Conservation (phyloP, 2,329 filamentous ascomycete genomes). For the Cyclaneusma minus region DNA sequence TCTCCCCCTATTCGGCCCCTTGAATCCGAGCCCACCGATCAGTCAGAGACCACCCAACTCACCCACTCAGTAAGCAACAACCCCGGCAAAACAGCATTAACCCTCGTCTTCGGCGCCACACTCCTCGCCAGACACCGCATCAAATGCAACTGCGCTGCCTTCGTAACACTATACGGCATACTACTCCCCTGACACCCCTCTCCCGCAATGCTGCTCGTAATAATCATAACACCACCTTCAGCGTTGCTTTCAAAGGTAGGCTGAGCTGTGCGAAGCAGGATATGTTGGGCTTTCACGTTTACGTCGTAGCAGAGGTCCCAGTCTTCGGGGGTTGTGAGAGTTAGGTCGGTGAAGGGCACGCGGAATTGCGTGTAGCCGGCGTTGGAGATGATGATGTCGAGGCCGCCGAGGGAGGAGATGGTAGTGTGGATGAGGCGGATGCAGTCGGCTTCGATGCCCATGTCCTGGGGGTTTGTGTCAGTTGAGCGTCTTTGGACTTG, state of each 20-base stretch:
- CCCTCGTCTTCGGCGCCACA: constrained; percentile 43
- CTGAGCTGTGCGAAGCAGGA: constrained; percentile 38
- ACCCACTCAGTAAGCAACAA: constrained; percentile 52
- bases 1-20: constrained; percentile 9
- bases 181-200: constrained; percentile 9
- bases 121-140: constrained; percentile 48
- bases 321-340: constrained; percentile 9
- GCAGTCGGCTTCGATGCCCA: constrained; percentile 37
- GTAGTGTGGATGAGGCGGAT: constrained; percentile 34
- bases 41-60: constrained; percentile 7
- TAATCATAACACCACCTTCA: constrained; percentile 46
- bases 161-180: constrained; percentile 20
- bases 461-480: constrained; percentile 28
- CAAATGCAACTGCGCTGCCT: constrained; percentile 40
- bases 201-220: constrained; percentile 47
- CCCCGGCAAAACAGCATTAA: constrained; percentile 50
- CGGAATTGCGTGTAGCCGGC: constrained; percentile 24
- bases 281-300: constrained; percentile 40
- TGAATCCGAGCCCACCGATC: neutral
- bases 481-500: too few relatives aligned
- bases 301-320: constrained; percentile 35
- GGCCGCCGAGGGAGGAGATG: constrained; percentile 38
- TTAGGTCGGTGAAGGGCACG: constrained; percentile 11
- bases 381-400: constrained; percentile 52
- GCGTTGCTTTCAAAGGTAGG: constrained; percentile 43